Evolutionary conservation across 2,329 filamentous ascomycete genomes (phyloP), one percentile per base, ranked within the genome.

Genomic region (Trichoderma harzianum): DNA sequence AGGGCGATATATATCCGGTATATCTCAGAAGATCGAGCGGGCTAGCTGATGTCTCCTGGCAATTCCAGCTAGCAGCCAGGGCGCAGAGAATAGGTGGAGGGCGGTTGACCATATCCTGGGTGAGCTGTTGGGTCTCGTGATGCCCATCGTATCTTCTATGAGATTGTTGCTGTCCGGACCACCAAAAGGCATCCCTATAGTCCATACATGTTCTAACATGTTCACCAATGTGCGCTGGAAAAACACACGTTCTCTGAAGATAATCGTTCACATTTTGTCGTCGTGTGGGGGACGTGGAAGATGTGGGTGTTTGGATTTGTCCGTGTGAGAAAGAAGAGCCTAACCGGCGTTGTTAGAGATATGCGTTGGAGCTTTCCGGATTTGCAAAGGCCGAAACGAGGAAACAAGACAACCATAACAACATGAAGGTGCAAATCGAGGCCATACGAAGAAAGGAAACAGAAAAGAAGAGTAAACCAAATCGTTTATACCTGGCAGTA

Each of bases 151-250:
- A 76, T 36, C 72, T 74, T 53, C 72, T 73, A n/a, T 78, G 72
- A 57, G 78, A 83, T 28, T 86, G 78, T 73, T 87, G 78, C 73
- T 87, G 84, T 62, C 87, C 86, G 18, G 84, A 86, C 85, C 86
- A 87, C 87, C 87, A 89, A 75, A 89, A 89, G 2, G 82, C 83
- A 74, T 89, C 87, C 36, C 86, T 82, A 70, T 87, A 88, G 75
- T 89, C 87, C 3, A 87, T 76, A 68, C 84, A 82, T 4, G 78
- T 76, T 69, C 82, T 82, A 18, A 86, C 84, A 72, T 83, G 78
- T n/a, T 82, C 79, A 2, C 80, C 76, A 30, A 82, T 79, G 14
- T 81, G 79, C n/a, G 79, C 77, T n/a, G 80, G 78, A 24, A 85
- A 78, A 16, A 81, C 79, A 69, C 86, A 88, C 1, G 80, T 80